Conservation (phyloP, 306 rosid genomes). For the Castanospermum australe region DNA sequence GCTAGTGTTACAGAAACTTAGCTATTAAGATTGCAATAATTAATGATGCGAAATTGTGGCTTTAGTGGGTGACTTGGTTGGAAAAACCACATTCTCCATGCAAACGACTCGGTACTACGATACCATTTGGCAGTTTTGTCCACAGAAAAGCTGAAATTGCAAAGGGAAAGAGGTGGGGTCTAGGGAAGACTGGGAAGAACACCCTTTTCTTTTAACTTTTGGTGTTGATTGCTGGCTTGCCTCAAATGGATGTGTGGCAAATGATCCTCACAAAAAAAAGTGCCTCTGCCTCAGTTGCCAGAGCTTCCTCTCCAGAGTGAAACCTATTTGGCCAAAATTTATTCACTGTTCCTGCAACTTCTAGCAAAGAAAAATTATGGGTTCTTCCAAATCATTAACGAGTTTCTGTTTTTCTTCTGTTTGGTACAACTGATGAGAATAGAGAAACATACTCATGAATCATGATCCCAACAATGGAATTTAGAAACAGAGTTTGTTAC, state of each 20-base stretch:
- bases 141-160: background rate
- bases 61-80: slow-evolving; percentile 17
- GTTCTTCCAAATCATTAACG: background rate
- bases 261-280: background rate
- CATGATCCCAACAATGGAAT: background rate
- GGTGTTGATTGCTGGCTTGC: slow-evolving; percentile 13
- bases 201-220: slow-evolving; percentile 32
- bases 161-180: slow-evolving; percentile 20
- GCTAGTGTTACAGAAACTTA: slow-evolving; percentile 48
- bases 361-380: background rate
- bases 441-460: background rate
- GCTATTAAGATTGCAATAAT: slow-evolving; percentile 56
- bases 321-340: background rate
- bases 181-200: background rate
- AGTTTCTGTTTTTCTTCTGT: background rate
- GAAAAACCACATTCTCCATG: slow-evolving; percentile 17
- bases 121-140: slow-evolving; percentile 1
- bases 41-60: slow-evolving; percentile 32
- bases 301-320: background rate
- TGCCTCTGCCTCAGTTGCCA: too few relatives aligned
- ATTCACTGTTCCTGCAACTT: background rate
- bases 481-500: background rate
- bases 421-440: background rate
- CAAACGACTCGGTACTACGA: slow-evolving; percentile 10
- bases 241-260: background rate